A percentile compares a stretch with the other conserved stretches of the same genome.
Evolutionary conservation across 1,139 yeast species (phyloP).

Genomic region (Taiozyma onychis): DNA sequence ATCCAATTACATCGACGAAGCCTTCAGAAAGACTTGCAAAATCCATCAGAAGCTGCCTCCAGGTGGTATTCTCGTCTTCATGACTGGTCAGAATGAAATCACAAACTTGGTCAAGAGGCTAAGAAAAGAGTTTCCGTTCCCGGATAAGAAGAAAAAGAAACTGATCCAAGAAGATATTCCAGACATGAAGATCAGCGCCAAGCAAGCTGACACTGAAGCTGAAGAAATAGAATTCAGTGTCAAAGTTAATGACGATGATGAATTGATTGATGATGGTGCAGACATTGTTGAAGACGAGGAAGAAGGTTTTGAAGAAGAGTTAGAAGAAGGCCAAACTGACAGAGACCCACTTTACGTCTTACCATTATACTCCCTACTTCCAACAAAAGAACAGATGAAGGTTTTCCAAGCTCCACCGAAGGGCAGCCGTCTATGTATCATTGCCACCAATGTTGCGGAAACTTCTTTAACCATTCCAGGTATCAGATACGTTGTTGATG

Average conservation of each 20-base stretch:
- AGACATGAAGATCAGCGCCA: conserved; percentile 49
- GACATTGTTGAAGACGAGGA: conserved; percentile 55
- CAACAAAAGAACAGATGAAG: conserved; percentile 91
- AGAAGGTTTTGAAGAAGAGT: conserved; percentile 85
- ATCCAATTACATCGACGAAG: conserved; percentile 79
- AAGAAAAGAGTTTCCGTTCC: conserved; percentile 62
- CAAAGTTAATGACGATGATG: conserved; percentile 30
- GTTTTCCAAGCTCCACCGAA: conserved; percentile 83
- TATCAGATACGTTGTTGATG: conserved; percentile 88
- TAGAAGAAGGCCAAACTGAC: conserved; percentile 70
- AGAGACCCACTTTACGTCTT: conserved; percentile 83
- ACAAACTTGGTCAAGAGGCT: conserved; percentile 66
- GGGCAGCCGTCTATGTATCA: conserved; percentile 83
- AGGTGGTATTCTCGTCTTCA: conserved; percentile 87
- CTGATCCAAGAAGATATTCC: conserved; percentile 31
- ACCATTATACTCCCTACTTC: conserved; percentile 86
- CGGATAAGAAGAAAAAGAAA: conserved; percentile 22
- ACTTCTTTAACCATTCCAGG: conserved; percentile 97
- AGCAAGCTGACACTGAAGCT: conserved; percentile 66
- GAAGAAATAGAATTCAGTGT: conserved; percentile 86
- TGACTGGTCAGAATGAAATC: conserved; percentile 95
- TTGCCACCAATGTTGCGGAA: conserved; percentile 97
- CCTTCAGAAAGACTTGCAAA: conserved; percentile 77
- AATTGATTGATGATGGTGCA: conserved; percentile 31
- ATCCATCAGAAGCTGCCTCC: conserved; percentile 85